A percentile compares a stretch with the other conserved stretches of the same genome.
Evolutionary conservation across 2,329 filamentous ascomycete species (phyloP).

Genomic region (Elsinoe perseae): DNA sequence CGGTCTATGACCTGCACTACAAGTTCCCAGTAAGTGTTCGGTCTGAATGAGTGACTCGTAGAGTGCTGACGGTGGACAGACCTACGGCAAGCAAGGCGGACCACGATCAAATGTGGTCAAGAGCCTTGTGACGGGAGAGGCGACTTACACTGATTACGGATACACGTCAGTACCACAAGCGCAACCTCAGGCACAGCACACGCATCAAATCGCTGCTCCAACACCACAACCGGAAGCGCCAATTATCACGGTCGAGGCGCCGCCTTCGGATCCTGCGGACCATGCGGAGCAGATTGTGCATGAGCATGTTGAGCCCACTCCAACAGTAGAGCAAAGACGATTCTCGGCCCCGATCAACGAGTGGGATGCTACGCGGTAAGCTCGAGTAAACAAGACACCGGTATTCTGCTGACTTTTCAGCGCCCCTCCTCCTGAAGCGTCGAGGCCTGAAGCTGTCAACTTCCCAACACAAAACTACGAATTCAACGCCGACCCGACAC

Average conservation of each 20-base stretch:
- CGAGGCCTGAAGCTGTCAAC: constrained; percentile 76
- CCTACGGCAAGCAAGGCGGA: background rate
- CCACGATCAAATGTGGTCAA: constrained; percentile 7
- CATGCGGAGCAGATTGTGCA: constrained; percentile 38
- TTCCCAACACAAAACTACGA: constrained; percentile 71
- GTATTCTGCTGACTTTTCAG: constrained; percentile 16
- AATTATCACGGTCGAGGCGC: constrained; percentile 34
- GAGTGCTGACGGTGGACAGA: background rate
- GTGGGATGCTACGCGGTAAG: constrained; percentile 57
- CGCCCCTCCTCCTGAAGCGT: constrained; percentile 49
- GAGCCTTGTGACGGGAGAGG: constrained; percentile 5
- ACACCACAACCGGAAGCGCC: constrained; percentile 25
- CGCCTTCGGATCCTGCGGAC: constrained; percentile 38
- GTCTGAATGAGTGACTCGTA: background rate
- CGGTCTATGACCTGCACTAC: constrained; percentile 85
- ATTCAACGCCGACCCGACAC: constrained; percentile 68
- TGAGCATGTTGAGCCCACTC: constrained; percentile 36
- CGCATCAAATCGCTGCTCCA: constrained; percentile 7
- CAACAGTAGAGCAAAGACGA: constrained; percentile 40
- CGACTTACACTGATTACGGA: background rate
- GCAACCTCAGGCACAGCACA: background rate
- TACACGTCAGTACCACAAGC: constrained; percentile 6
- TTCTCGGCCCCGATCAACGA: constrained; percentile 53
- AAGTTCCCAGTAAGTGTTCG: constrained; percentile 33
- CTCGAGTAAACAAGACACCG: background rate